Percentiles rank a stretch among this genome's conserved stretches.
Conservation (phyloP, 1,284 basidiomycete species). For the Violaceomyces palustris region DNA sequence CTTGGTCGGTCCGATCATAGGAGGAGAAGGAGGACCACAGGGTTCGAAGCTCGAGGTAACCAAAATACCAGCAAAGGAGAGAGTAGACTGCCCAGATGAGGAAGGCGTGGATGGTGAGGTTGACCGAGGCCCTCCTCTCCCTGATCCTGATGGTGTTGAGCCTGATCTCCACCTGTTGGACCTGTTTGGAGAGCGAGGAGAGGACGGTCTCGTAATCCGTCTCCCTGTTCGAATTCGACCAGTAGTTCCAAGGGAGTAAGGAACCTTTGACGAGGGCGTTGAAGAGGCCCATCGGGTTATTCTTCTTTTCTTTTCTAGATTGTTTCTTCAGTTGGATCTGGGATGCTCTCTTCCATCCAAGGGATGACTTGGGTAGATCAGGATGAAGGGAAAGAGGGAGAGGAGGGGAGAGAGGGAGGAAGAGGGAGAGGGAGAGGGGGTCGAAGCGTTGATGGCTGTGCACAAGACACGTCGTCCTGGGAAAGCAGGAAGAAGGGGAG, state of each 20-base stretch:
- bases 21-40: conserved; percentile 1
- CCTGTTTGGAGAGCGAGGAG: conserved; percentile 55
- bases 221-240: conserved; percentile 19
- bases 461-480: too few relatives aligned
- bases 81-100: conserved; percentile 75
- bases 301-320: too few relatives aligned
- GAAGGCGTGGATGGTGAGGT: conserved; percentile 76
- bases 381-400: too few relatives aligned
- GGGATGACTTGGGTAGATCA: too few relatives aligned
- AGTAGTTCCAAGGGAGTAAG: conserved; percentile 26
- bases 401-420: too few relatives aligned
- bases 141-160: conserved; percentile 82
- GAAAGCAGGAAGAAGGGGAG: too few relatives aligned
- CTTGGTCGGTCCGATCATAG: not conserved
- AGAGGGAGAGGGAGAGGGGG: too few relatives aligned
- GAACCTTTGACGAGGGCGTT: conserved; percentile 24
- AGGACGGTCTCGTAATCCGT: conserved; percentile 59
- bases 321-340: too few relatives aligned
- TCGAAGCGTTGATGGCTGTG: too few relatives aligned
- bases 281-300: conserved; percentile 35
- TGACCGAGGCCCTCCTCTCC: conserved; percentile 72
- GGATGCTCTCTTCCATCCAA: too few relatives aligned
- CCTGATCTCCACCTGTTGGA: conserved; percentile 62
- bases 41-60: conserved; percentile 7
- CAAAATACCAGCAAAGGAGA: conserved; percentile 69